Base-by-base conservation (phyloP, 306 rosid genomes). In the Pyrus betulifolia region DNA sequence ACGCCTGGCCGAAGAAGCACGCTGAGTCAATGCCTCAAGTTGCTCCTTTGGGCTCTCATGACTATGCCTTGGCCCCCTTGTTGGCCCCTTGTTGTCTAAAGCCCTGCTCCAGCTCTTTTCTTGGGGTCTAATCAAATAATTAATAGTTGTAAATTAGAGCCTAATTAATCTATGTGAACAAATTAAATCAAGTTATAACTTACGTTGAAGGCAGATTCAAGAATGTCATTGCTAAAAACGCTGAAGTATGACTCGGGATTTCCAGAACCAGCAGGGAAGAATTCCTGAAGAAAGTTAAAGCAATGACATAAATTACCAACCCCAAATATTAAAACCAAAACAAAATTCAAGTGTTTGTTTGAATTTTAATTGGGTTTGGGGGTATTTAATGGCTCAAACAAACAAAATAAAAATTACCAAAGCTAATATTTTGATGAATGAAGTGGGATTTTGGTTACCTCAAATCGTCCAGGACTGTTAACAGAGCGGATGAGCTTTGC, bases 11-110 rank as follows among this genome's bases (percentile, higher is more conserved):
- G 88, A 80, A 31, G 88, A 80, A 42, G 88, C 40, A 40, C 82
- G 80, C 14, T 76, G 80, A 60, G 85, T 87, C 83, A 87, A 69
- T 6, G 82, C 78, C 63, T 49, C 67, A 44, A 87, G 80, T n/a
- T 84, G 83, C 51, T 84, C 78, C 69, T 44, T 60, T 30, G 90
- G 18, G 81, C 88, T 69, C 38, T 79, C 13, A 66, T 33, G 59
- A 81, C 82, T n/a, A 74, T 11, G 83, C 79, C 65, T 55, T 77
- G 57, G 84, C 61, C 13, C 76, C 72, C 65, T 67, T 40, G 44
- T 22, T 54, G 64, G 51, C 67, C 38, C 12, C 67, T 57, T 55
- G 69, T 35, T 70, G 60, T 63, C 77, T 72, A 22, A 77, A 65
- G 54, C 76, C 60, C 57, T 73, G 76, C 52, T 75, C 78, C 22